These are phyloP conservation scores for Monilinia fructigena DNA, from an alignment of 2,329 filamentous ascomycete genomes.

Conservation along the genomic window DNA sequence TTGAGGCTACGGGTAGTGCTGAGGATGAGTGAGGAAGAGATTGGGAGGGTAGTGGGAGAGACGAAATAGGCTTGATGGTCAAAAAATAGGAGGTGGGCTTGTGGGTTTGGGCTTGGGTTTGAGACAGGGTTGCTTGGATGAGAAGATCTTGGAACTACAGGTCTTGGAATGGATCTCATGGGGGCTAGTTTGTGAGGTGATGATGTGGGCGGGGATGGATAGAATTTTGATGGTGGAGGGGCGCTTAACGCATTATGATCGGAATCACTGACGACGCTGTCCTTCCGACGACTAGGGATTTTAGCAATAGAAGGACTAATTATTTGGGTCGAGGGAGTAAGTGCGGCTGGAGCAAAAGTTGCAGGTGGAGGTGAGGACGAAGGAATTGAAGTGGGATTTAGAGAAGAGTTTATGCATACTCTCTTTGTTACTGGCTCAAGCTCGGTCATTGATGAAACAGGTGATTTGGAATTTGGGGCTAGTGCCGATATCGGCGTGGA, in stretches of 20 bases:
- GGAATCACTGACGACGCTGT: background rate
- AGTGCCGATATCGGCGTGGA: background rate
- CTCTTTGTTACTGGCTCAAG: background rate
- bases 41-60: background rate
- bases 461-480: background rate
- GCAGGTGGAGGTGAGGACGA: background rate
- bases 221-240: background rate
- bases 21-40: background rate
- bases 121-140: too few species aligned
- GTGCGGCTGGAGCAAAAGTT: too few species aligned
- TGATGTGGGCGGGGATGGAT: background rate
- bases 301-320: background rate
- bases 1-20: background rate
- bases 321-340: background rate
- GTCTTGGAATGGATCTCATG: too few species aligned
- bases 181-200: background rate
- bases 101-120: background rate
- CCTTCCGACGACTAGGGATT: background rate
- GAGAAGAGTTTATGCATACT: background rate
- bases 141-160: background rate
- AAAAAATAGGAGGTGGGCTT: background rate
- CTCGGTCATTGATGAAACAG: background rate
- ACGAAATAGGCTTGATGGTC: background rate
- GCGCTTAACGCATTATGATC: background rate
- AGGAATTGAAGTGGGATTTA: background rate